Percentiles rank a stretch among this genome's conserved stretches.
phyloP scores from a whole-genome alignment of 495 filamentous ascomycete species.

The Tuber melanosporum region DNA sequence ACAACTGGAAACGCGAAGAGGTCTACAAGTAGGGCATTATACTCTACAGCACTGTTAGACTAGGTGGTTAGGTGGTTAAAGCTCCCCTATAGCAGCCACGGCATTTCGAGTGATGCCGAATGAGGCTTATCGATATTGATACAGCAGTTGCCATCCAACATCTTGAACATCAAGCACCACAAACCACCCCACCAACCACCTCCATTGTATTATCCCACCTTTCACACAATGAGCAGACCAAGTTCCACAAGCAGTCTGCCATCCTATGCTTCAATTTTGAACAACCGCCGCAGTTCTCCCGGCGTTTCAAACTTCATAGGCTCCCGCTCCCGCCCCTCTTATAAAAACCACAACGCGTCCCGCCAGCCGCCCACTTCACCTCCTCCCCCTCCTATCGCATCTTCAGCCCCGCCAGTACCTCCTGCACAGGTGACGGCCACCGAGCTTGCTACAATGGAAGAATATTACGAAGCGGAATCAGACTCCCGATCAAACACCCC shows the following conservation, averaged over 20 bases:
- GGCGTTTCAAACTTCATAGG: constrained; percentile 25
- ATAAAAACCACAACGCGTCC: constrained; percentile 15
- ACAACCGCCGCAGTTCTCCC: constrained; percentile 20
- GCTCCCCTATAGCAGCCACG: neutral
- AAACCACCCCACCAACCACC: neutral
- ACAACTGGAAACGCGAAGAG: neutral
- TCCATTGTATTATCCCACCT: neutral
- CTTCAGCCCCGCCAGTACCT: neutral
- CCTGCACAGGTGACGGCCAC: neutral
- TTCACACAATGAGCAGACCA: constrained; percentile 22
- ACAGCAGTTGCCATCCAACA: neutral
- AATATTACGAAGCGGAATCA: constrained; percentile 1
- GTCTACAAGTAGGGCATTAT: neutral
- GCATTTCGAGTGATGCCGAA: neutral
- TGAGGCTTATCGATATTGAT: neutral
- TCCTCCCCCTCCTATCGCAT: neutral
- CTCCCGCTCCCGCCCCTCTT: constrained; percentile 16
- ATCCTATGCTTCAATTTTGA: constrained; percentile 14
- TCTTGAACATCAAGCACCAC: constrained; percentile 4
- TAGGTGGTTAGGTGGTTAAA: neutral
- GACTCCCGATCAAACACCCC: constrained; percentile 6
- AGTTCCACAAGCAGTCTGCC: constrained; percentile 22
- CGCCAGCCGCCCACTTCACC: constrained; percentile 8
- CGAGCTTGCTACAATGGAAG: neutral
- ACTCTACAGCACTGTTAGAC: too few relatives aligned